A percentile compares a stretch with the other conserved stretches of the same genome.
These are phyloP conservation scores for Aureobasidium sp. DNA, from an alignment of 2,329 filamentous ascomycete species.

Conservation along the genomic window DNA sequence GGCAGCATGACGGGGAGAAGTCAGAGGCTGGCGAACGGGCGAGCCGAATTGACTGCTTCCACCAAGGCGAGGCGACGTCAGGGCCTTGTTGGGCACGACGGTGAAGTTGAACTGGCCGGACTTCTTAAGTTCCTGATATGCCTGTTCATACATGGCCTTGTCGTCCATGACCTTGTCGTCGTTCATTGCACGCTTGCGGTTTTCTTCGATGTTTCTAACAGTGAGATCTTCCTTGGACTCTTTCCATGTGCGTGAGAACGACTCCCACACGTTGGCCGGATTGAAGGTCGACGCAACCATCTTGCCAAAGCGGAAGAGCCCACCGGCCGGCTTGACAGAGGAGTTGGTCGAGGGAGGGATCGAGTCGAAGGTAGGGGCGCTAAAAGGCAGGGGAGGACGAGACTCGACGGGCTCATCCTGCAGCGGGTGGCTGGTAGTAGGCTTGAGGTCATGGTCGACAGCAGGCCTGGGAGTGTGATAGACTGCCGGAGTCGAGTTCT, in stretches of 20 bases:
- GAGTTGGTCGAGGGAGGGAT: background rate
- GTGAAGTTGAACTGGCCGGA: conserved; percentile 39
- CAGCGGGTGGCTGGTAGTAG: background rate
- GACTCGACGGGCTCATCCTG: background rate
- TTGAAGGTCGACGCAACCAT: conserved; percentile 49
- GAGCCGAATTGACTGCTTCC: background rate
- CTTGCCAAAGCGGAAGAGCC: conserved; percentile 51
- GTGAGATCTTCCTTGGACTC: conserved; percentile 37
- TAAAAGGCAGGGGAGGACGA: background rate
- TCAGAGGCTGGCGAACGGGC: background rate
- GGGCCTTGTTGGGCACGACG: conserved; percentile 11
- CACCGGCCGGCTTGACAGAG: conserved; percentile 18
- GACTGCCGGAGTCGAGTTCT: background rate
- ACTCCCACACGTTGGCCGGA: conserved; percentile 44
- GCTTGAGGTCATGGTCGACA: background rate
- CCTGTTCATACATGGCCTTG: conserved; percentile 42
- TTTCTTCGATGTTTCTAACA: conserved; percentile 33
- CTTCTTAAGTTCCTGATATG: conserved; percentile 49
- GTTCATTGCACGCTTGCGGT: conserved; percentile 18
- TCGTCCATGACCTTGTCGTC: conserved; percentile 34
- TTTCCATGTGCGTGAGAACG: conserved; percentile 38
- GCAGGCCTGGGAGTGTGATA: background rate
- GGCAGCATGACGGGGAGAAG: conserved; percentile 3
- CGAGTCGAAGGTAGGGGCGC: background rate
- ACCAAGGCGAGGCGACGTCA: background rate